These are phyloP conservation scores for Parathielavia hyrcaniae DNA, from an alignment of 495 filamentous ascomycete species.

Conservation along the genomic window DNA sequence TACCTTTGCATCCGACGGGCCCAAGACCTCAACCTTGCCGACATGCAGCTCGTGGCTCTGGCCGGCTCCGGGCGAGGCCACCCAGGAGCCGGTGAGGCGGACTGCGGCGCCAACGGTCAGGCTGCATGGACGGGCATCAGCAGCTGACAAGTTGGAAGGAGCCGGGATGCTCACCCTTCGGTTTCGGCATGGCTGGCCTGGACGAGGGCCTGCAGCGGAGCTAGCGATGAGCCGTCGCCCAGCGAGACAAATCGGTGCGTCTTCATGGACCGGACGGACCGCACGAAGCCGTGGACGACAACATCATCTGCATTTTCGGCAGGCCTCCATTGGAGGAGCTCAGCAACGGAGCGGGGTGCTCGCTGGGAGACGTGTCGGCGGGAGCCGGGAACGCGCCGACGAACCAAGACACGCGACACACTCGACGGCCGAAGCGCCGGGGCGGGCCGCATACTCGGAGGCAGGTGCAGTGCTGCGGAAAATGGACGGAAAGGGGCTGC, in stretches of 20 bases:
- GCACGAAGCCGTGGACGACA: slow-evolving; percentile 68
- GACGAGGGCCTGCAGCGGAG: slow-evolving; percentile 76
- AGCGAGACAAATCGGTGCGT: slow-evolving; percentile 73
- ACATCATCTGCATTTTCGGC: slow-evolving; percentile 27
- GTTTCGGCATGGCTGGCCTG: slow-evolving; percentile 65
- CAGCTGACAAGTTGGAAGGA: slow-evolving; percentile 7
- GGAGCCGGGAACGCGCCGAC: slow-evolving; percentile 6
- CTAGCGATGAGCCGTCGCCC: slow-evolving; percentile 77
- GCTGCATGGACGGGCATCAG: slow-evolving; percentile 44
- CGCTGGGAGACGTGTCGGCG: slow-evolving; percentile 24
- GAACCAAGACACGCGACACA: slow-evolving; percentile 10
- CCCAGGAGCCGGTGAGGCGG: slow-evolving; percentile 72
- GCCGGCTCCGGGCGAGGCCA: slow-evolving; percentile 59
- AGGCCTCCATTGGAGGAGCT: slow-evolving; percentile 33
- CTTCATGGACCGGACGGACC: slow-evolving; percentile 83
- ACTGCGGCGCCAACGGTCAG: slow-evolving; percentile 76
- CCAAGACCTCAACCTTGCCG: slow-evolving; percentile 60
- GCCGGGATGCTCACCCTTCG: slow-evolving; percentile 38
- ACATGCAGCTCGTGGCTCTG: slow-evolving; percentile 80
- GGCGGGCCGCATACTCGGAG: slow-evolving; percentile 19
- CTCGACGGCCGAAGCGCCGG: slow-evolving; percentile 14
- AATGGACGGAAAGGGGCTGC: not conserved
- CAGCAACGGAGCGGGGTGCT: slow-evolving; percentile 23
- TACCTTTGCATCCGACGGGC: slow-evolving; percentile 72
- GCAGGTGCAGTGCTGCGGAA: too few species aligned